Base-by-base conservation (phyloP, 2,329 filamentous ascomycete species). In the Chaetothyriales sp. region DNA sequence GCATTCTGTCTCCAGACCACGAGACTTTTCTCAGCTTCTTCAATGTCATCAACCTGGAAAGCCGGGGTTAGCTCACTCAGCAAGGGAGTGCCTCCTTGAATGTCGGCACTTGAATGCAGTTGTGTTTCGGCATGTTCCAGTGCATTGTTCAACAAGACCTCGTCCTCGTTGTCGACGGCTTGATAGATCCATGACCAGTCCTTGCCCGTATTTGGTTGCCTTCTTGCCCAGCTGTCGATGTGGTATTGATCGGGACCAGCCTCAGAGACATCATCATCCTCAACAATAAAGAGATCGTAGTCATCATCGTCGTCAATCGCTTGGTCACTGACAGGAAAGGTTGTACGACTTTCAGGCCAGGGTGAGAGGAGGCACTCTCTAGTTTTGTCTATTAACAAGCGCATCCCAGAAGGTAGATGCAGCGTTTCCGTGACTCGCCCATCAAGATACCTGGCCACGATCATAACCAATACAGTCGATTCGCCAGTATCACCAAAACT, bases 221-320 rank as follows among this genome's bases (percentile, higher is more conserved):
- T 39, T 39, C 32, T 39, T 39, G 32, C 32, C 32, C 32, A 15
- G 12, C 32, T 39, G 32, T 39, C 32, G 32, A 39, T 39, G 32
- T 15, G 32, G 10, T 39, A 15, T 39, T 39, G 10, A 15, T 39
- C 15, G 32, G 32, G 32, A 39, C 10, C 32, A 15, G 85, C 54
- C 96, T 98, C 61, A 90, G 90, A 49, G 92, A 92, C 0, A 89
- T 92, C 2, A 87, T 96, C 57, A 93, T 98, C 63, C 98, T 94
- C 70, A 87, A 96, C 74, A 96, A 96, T 73, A 93, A 87, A 75
- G 83, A 95, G 66, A 98, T 95, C 62, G 86, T 98, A 39, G 32
- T 39, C 32, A 15, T 39, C 32, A 39, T 39, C 32, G 10, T 39
- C 32, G 32, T 39, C 32, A 15, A 39, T 39, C 32, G 15, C 15